These are phyloP conservation scores for Oryza coarctata DNA, from an alignment of 176 grass and related monocot genomes.

Conservation along the genomic window DNA sequence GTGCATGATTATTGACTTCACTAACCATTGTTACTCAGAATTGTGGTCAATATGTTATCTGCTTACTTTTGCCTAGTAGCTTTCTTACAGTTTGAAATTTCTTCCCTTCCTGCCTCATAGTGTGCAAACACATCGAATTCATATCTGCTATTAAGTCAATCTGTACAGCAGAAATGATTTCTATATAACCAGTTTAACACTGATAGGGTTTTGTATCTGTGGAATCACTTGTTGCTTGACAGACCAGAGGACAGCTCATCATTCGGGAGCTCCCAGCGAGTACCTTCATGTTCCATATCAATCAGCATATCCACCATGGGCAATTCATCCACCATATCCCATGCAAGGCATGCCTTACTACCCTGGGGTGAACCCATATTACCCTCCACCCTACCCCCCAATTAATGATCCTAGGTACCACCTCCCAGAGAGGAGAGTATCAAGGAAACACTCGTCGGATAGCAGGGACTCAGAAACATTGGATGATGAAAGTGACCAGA, in stretches of 20 bases:
- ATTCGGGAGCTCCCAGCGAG: conserved; percentile 49
- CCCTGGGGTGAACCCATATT: conserved; percentile 63
- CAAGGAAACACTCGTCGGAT: conserved; percentile 51
- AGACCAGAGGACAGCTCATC: conserved; percentile 49
- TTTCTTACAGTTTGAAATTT: neutral
- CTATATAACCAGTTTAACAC: neutral
- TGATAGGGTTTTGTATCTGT: conserved; percentile 21
- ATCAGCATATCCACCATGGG: conserved; percentile 74
- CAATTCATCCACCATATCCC: conserved; percentile 79
- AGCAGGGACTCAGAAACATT: conserved; percentile 56
- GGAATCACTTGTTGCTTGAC: conserved; percentile 24
- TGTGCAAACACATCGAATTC: neutral
- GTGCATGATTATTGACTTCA: conserved; percentile 25
- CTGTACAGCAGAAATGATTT: neutral
- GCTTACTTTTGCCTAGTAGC: neutral
- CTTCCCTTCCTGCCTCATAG: neutral
- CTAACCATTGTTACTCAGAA: neutral
- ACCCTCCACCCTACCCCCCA: conserved; percentile 64
- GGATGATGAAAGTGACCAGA: conserved; percentile 51
- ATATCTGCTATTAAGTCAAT: neutral
- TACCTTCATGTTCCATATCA: conserved; percentile 63
- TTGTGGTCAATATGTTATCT: neutral
- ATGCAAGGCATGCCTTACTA: conserved; percentile 88
- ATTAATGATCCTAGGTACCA: conserved; percentile 55
- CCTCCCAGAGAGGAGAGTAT: conserved; percentile 38